Base-by-base conservation (phyloP, 805 yeast genomes). In the Candida stauntonica region DNA sequence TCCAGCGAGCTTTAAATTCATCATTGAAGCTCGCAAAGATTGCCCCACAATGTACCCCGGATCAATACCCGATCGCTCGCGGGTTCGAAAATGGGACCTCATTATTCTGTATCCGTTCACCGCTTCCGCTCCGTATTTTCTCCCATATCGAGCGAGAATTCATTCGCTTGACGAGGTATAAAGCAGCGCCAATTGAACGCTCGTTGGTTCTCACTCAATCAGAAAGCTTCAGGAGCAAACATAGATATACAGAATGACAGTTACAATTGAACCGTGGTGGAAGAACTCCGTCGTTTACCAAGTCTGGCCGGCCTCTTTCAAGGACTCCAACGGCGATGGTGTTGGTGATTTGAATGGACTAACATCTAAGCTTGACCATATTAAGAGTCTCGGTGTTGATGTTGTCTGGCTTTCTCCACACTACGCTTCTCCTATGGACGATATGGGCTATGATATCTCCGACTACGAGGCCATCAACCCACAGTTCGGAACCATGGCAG, bases 371-470 rank as follows among this genome's bases (percentile, higher is more conserved):
- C 59, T 76, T 46, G 78, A 73, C 55, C 73, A 76, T 54, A 52
- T 76, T 54, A 67, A 71, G 51, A 56, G 54, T 17, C 58, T 75
- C 23, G 79, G 79, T 3, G 63, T 64, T 13, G 78, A 73, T 41
- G 68, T 71, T 13, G 60, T 77, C 29, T 77, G 81, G 82, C 54
- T 76, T 38, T 70, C 74, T 18, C 82, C 81, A 17, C 71, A 72
- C 63, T 75, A 66, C 58, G 77, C 72, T 44, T 70, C 78, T 3
- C 81, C 81, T 5, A 76, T 72, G 53, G 73, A 68, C 36, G 82
- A 76, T 53, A 75, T 76, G 81, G 82, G 82, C 4, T 77, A 75
- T 52, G 81, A 77, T 48, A 73, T 77, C 50, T 58, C 73, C 15
- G 69, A 77, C 57, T 77, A 77, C 58, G 67, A 72, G 54, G 66